A percentile compares a stretch with the other conserved stretches of the same genome.
Evolutionary conservation across 2,329 filamentous ascomycete species (phyloP).

Genomic region (Tolypocladium capitatum): DNA sequence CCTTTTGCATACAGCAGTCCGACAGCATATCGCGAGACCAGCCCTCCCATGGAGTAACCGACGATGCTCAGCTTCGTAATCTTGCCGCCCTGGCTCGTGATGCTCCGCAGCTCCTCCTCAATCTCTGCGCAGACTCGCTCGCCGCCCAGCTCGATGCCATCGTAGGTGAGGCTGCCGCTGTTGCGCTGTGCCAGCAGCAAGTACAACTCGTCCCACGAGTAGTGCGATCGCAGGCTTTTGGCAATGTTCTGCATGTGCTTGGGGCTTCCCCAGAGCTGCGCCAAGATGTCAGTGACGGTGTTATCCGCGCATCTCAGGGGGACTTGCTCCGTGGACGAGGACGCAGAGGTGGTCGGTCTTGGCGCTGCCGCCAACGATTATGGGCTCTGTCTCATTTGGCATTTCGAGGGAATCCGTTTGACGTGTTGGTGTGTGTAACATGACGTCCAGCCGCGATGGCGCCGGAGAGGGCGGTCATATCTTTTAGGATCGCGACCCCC

Average conservation of each 20-base stretch:
- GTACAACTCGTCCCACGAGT: constrained; percentile 51
- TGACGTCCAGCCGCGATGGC: neutral
- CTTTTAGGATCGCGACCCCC: neutral
- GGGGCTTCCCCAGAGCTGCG: constrained; percentile 66
- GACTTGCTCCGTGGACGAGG: constrained; percentile 59
- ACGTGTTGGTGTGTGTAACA: neutral
- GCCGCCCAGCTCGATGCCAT: constrained; percentile 54
- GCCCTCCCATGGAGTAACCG: constrained; percentile 80
- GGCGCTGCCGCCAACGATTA: constrained; percentile 34
- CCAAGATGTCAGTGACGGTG: constrained; percentile 3
- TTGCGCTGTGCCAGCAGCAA: constrained; percentile 63
- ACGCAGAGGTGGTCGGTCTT: constrained; percentile 62
- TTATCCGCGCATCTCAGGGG: neutral
- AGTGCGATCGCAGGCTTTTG: constrained; percentile 46
- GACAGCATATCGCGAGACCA: constrained; percentile 76
- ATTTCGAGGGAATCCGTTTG: neutral
- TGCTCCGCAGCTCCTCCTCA: constrained; percentile 45
- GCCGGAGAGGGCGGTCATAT: neutral
- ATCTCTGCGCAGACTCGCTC: constrained; percentile 56
- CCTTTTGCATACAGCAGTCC: constrained; percentile 74
- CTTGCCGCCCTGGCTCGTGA: constrained; percentile 49
- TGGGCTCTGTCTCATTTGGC: neutral
- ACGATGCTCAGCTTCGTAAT: constrained; percentile 76
- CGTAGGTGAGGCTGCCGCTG: constrained; percentile 57
- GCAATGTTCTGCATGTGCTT: constrained; percentile 57